Evolutionary conservation across 179 eudicot species (phyloP).

Genomic region (Nepenthes alata): DNA sequence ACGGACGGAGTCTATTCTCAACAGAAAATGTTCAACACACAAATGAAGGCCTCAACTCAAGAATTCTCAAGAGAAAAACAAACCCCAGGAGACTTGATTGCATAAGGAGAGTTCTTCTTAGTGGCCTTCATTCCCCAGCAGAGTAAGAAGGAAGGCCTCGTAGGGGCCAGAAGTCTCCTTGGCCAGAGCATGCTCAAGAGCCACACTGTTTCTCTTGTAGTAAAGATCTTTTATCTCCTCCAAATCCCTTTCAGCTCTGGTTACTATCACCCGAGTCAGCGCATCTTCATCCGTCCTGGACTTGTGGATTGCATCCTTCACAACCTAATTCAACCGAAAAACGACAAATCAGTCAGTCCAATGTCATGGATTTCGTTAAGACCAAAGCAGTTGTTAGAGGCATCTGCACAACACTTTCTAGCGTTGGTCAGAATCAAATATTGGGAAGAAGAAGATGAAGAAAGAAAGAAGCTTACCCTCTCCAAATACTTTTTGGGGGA

Average conservation of each 20-base stretch:
- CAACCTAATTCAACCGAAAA: conserved; percentile 21
- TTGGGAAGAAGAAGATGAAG: not conserved
- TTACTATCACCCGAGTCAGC: conserved; percentile 63
- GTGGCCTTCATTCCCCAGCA: conserved; percentile 28
- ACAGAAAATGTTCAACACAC: too few relatives aligned
- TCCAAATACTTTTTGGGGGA: conserved; percentile 58
- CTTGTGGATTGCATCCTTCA: conserved; percentile 51
- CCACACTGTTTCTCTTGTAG: conserved; percentile 56
- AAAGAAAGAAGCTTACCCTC: conserved; percentile 24
- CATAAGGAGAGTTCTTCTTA: not conserved
- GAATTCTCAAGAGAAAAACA: too few relatives aligned
- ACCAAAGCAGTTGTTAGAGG: too few relatives aligned
- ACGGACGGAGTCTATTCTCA: too few relatives aligned
- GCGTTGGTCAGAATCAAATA: too few relatives aligned
- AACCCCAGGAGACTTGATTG: too few relatives aligned
- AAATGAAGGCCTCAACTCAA: too few relatives aligned
- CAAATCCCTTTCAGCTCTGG: conserved; percentile 72
- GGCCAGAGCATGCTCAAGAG: conserved; percentile 41
- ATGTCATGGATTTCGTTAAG: too few relatives aligned
- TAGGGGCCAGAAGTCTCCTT: conserved; percentile 67
- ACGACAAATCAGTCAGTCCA: not conserved
- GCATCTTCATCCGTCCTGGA: conserved; percentile 58
- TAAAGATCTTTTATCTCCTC: conserved; percentile 46
- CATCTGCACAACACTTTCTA: too few relatives aligned
- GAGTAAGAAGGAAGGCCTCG: conserved; percentile 50